phyloP scores from a whole-genome alignment of 2,329 filamentous ascomycete species.

The Aspergillus flavus region DNA sequence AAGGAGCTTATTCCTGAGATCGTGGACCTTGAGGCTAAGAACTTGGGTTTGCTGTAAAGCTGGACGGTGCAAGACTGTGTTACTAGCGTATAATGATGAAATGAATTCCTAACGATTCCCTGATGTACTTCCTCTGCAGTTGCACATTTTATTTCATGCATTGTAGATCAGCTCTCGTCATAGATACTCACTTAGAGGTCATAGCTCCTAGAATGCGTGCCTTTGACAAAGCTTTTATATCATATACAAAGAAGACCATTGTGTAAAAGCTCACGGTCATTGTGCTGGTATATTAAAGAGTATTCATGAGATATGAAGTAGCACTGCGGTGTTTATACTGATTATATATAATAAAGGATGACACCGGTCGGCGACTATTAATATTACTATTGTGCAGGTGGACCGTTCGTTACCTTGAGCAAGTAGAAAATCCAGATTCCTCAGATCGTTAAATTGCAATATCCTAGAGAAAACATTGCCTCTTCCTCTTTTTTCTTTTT shows the following conservation, averaged over 20 bases:
- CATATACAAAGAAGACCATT: no score
- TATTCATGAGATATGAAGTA: no score
- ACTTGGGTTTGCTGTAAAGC: slow-evolving; percentile 33
- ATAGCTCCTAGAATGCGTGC: no score
- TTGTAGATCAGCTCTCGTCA: no score
- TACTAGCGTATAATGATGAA: background rate
- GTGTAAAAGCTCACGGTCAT: no score
- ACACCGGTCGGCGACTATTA: background rate
- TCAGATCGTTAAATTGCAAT: background rate
- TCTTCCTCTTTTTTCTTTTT: background rate
- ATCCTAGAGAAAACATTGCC: background rate
- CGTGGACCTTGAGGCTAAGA: slow-evolving; percentile 53
- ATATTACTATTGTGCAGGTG: background rate
- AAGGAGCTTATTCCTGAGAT: slow-evolving; percentile 58
- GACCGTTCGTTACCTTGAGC: background rate
- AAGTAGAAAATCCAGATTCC: background rate
- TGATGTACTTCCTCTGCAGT: background rate
- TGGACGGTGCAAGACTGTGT: background rate
- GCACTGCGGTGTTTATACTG: no score
- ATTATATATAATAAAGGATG: background rate
- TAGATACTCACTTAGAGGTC: no score
- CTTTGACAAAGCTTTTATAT: no score
- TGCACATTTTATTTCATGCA: no score
- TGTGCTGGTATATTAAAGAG: no score
- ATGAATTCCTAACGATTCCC: slow-evolving; percentile 10